Percentiles rank a stretch among this genome's conserved stretches.
Conservation (phyloP, 345 rosid species). For the Citrus inodora region DNA sequence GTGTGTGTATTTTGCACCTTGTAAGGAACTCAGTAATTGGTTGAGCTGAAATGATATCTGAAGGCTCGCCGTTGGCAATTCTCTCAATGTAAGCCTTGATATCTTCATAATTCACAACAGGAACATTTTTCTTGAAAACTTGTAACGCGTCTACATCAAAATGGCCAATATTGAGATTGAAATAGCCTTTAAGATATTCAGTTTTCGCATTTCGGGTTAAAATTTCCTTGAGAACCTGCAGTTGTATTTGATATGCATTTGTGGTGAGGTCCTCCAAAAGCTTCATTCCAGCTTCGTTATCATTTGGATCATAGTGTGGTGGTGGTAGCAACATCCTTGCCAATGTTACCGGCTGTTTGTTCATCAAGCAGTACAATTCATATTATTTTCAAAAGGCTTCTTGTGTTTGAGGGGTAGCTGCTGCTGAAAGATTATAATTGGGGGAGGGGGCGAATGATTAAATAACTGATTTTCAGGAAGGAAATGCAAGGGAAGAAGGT, state of each 20-base stretch:
- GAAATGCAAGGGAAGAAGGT: constrained; percentile 37
- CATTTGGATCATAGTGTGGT: constrained; percentile 69
- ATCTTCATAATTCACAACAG: constrained; percentile 81
- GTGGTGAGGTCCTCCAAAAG: constrained; percentile 69
- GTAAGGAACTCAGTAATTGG: constrained; percentile 89
- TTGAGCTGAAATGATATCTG: constrained; percentile 63
- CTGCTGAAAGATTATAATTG: constrained; percentile 6
- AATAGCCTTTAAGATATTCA: constrained; percentile 57
- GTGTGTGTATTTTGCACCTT: constrained; percentile 35
- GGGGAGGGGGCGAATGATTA: constrained; percentile 37
- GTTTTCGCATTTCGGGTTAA: constrained; percentile 52
- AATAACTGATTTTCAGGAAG: constrained; percentile 40
- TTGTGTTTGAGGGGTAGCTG: constrained; percentile 21
- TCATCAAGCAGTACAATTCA: constrained; percentile 4
- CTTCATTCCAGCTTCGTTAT: constrained; percentile 64
- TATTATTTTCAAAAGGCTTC: constrained; percentile 21
- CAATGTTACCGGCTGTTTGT: not conserved
- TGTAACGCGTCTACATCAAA: constrained; percentile 41
- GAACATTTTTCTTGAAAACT: constrained; percentile 62
- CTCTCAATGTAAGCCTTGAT: constrained; percentile 65
- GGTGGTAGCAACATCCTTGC: constrained; percentile 37
- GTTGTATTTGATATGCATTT: constrained; percentile 57
- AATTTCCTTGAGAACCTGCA: constrained; percentile 54
- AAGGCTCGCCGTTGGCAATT: constrained; percentile 70
- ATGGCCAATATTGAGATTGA: constrained; percentile 26